phyloP scores from a whole-genome alignment of 352 stramenopile species.

The Phytophthora europaea region DNA sequence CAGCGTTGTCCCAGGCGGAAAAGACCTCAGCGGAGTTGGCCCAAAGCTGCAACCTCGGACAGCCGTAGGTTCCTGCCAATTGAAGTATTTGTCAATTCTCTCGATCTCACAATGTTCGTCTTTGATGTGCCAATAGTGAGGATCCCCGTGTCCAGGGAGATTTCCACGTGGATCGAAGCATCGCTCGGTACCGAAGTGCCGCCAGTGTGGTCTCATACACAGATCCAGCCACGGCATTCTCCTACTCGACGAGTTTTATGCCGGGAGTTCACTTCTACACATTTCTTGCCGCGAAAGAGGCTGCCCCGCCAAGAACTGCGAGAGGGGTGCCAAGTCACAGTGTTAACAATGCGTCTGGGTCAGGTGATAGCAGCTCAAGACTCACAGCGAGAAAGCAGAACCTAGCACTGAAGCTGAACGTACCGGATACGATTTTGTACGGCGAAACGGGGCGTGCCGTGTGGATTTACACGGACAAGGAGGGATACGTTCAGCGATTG shows the following conservation, averaged over 20 bases:
- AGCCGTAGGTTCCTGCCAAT: conserved; percentile 18
- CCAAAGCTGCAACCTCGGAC: conserved; percentile 32
- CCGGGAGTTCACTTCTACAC: conserved; percentile 86
- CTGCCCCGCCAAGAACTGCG: conserved; percentile 5
- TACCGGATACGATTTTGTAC: conserved; percentile 87
- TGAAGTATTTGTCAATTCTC: background rate
- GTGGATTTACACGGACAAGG: conserved; percentile 78
- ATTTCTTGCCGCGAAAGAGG: conserved; percentile 72
- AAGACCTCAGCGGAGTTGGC: conserved; percentile 43
- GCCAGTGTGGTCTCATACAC: conserved; percentile 72
- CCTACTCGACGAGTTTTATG: conserved; percentile 75
- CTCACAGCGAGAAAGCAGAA: conserved; percentile 25
- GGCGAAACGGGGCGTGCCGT: conserved; percentile 76
- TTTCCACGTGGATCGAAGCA: conserved; percentile 22
- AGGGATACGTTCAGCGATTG: conserved; percentile 70
- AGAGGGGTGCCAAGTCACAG: background rate
- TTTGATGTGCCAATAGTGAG: conserved; percentile 17
- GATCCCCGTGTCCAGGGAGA: conserved; percentile 10
- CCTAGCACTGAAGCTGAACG: conserved; percentile 60
- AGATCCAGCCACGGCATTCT: conserved; percentile 56
- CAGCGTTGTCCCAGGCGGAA: conserved; percentile 64
- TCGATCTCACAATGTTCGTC: conserved; percentile 1
- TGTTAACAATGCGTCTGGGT: background rate
- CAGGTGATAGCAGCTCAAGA: conserved; percentile 1
- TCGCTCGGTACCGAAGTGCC: conserved; percentile 63